Percentiles rank a stretch among this genome's conserved stretches.
These are phyloP conservation scores for Sarocladium strictum DNA, from an alignment of 2,329 filamentous ascomycete genomes.

Conservation along the genomic window DNA sequence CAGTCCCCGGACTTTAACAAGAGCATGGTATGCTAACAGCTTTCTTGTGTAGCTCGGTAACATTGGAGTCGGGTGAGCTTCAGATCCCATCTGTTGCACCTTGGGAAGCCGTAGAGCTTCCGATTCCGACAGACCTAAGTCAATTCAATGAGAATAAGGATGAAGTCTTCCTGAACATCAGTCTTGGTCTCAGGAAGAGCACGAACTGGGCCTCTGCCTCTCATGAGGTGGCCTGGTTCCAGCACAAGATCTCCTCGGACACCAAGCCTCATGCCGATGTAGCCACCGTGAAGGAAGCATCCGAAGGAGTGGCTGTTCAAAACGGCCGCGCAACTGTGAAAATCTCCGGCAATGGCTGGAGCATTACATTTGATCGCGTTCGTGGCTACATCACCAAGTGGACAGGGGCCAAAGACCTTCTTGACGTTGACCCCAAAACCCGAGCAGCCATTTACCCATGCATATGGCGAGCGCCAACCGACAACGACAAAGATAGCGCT, in stretches of 20 bases:
- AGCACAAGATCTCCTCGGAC: neutral
- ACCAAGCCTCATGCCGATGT: neutral
- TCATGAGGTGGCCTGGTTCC: slow-evolving; percentile 8
- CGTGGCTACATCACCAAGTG: slow-evolving; percentile 37
- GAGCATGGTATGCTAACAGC: slow-evolving; percentile 18
- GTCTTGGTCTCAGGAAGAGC: neutral
- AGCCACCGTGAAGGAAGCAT: slow-evolving; percentile 21
- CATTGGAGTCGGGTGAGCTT: slow-evolving; percentile 25
- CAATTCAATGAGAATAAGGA: neutral
- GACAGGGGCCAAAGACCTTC: slow-evolving; percentile 29
- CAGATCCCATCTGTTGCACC: slow-evolving; percentile 24
- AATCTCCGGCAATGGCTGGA: slow-evolving; percentile 22
- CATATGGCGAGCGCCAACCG: slow-evolving; percentile 60
- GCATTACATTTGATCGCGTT: slow-evolving; percentile 38
- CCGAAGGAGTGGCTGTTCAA: slow-evolving; percentile 41
- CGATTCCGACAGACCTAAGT: slow-evolving; percentile 18
- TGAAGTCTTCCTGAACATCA: slow-evolving; percentile 6
- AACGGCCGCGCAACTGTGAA: slow-evolving; percentile 14
- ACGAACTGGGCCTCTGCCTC: neutral
- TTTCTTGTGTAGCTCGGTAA: slow-evolving; percentile 34
- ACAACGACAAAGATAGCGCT: slow-evolving; percentile 46
- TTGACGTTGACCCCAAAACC: slow-evolving; percentile 28
- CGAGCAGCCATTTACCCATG: slow-evolving; percentile 34
- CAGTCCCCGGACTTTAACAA: slow-evolving; percentile 3
- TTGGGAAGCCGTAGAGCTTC: slow-evolving; percentile 40